Conservation (phyloP, 2,329 filamentous ascomycete species). For the Trichoderma lentiforme region DNA sequence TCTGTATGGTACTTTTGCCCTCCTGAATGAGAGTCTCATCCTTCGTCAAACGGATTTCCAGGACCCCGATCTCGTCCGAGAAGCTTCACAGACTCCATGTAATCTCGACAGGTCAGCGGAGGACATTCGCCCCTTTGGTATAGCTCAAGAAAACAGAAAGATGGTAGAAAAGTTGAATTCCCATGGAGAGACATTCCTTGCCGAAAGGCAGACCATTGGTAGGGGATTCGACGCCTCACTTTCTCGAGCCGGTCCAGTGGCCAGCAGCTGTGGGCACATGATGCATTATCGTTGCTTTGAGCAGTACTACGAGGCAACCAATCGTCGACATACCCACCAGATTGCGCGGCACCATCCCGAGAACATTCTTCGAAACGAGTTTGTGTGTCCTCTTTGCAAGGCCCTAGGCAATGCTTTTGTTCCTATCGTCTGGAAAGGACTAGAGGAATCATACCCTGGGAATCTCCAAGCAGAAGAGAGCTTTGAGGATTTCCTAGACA, state of each 20-base stretch:
- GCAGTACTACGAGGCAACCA: conserved; percentile 79
- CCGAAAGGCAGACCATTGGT: conserved; percentile 78
- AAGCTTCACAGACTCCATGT: conserved; percentile 72
- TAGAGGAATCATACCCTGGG: conserved; percentile 78
- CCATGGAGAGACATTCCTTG: conserved; percentile 65
- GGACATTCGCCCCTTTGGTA: conserved; percentile 79
- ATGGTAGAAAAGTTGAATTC: conserved; percentile 72
- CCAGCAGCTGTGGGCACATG: conserved; percentile 91
- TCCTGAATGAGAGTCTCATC: conserved; percentile 81
- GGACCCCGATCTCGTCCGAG: conserved; percentile 78
- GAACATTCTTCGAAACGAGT: conserved; percentile 73
- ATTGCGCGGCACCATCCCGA: conserved; percentile 95
- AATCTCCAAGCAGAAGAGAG: conserved; percentile 57
- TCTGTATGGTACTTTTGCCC: conserved; percentile 89
- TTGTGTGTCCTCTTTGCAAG: conserved; percentile 95
- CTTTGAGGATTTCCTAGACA: conserved; percentile 68
- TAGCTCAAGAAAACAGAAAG: conserved; percentile 81
- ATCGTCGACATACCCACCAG: conserved; percentile 81
- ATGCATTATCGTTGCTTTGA: conserved; percentile 99
- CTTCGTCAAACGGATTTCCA: conserved; percentile 81
- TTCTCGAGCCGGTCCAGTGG: conserved; percentile 71
- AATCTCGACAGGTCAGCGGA: conserved; percentile 86
- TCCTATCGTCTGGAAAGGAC: conserved; percentile 91
- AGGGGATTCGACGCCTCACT: conserved; percentile 77
- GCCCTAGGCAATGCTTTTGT: conserved; percentile 92